These are phyloP conservation scores for Vachellia collinsii DNA, from an alignment of 306 rosid genomes.

Conservation along the genomic window DNA sequence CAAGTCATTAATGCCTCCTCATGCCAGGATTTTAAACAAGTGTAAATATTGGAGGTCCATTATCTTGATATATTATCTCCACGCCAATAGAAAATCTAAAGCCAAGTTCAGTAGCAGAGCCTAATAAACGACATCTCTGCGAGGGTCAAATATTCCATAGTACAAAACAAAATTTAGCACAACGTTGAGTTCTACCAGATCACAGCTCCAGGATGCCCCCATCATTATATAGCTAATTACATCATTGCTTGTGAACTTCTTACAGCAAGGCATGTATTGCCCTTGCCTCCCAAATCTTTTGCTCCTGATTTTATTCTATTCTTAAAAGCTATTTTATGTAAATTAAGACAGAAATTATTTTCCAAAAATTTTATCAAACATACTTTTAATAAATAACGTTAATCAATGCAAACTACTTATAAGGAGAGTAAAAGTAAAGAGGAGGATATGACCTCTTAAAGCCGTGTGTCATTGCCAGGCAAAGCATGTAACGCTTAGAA, in stretches of 20 bases:
- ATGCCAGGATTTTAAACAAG: background rate
- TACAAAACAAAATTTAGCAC: conserved; percentile 10
- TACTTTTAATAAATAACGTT: conserved; percentile 27
- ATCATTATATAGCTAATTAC: no score
- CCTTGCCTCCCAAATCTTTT: conserved; percentile 66
- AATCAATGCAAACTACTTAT: background rate
- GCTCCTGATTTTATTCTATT: no score
- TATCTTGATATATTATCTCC: background rate
- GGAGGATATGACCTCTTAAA: no score
- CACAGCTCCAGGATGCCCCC: conserved; percentile 9
- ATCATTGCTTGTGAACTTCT: conserved; percentile 33
- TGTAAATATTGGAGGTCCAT: background rate
- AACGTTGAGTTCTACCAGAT: conserved; percentile 6
- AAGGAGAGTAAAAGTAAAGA: no score
- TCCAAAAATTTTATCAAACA: no score
- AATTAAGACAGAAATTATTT: no score
- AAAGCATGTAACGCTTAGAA: no score
- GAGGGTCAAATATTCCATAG: background rate
- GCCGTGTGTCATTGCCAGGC: no score
- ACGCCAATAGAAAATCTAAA: conserved; percentile 25
- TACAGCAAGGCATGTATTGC: conserved; percentile 84
- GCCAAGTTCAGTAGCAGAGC: background rate
- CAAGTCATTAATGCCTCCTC: background rate
- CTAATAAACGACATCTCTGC: no score
- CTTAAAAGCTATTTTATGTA: no score